Base-by-base conservation (phyloP, 1,284 basidiomycete genomes). In the Ganoderma sp. region DNA sequence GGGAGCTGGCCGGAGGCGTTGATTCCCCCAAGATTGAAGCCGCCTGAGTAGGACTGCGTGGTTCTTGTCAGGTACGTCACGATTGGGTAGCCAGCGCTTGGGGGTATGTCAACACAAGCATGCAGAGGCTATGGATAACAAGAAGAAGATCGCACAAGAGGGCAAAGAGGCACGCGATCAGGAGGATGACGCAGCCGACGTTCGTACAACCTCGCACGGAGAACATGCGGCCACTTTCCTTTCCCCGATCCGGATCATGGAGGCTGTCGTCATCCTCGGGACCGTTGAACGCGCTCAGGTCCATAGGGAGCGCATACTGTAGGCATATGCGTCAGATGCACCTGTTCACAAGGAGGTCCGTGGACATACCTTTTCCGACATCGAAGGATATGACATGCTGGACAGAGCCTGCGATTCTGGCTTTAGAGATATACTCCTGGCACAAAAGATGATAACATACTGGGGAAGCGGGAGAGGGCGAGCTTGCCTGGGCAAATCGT, bases 1-100 rank as follows among this genome's bases (percentile, higher is more conserved):
- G 92, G 74, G 71, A 84, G 88, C 81, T 95, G 93, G 50, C 94
- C 94, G 19, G 87, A 86, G 6, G 87, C 87, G 77, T 96, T 96
- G 67, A 87, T 91, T 6, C 94, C 93, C 34, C 93, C 94, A 32
- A 94, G 75, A 75, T 93, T 93, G 77, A 90, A 92, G 4, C 88
- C 93, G 17, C 90, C 90, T 15, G 84, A 77, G 10, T 79, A 84
- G 2, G 87, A 87, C 32, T 81, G 82, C 15, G 75, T 70, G 5
- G 32, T 12, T 8, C n/a, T 32, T 37, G 43, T 54, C 14, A 54
- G 37, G 22, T 52, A 63, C 10, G 62, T 14, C 3, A 39, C 15
- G 15, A 63, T 25, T 8, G 62, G 62, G 43, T 54, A 63, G 2
- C 62, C 62, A 4, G 62, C 62, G 22, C 62, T 63, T 6, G 28